Base-by-base conservation (phyloP, 2,329 filamentous ascomycete species). In the Periconia sp. region DNA sequence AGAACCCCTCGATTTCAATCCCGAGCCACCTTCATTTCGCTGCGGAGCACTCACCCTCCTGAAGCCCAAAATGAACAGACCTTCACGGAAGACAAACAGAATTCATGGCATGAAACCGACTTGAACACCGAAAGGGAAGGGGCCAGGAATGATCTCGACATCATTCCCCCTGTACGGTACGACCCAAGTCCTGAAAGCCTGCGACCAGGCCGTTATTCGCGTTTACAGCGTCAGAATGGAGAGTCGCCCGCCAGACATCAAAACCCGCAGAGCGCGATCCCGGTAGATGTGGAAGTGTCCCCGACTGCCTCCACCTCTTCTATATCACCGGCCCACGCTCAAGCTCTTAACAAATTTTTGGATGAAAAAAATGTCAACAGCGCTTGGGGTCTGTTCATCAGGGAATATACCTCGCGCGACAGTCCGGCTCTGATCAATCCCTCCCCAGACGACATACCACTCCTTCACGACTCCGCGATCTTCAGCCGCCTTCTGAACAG, bases 1-100 rank as follows among this genome's bases (percentile, higher is more conserved):
- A 59, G 49, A 37, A 53, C 45, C 23, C 56, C 56, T 18, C 70
- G 68, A 67, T 70, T 66, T 65, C 69, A 69, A 45, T 51, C 65
- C 31, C 57, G 60, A 56, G 66, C 69, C 49, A 67, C 68, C 11
- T 69, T 74, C 51, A 53, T 70, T 41, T 72, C 70, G 44, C 54
- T 73, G 31, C 58, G 58, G 30, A 53, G 46, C 9, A 37, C 45
- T 23, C 52, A 54, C 27, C 55, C 50, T 40, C 17, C 54, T 42
- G 51, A 57, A 46, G 17, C 43, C 14, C 10, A 57, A 35, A 49
- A 60, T 11, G 50, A 59, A 43, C 46, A 57, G 31, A 18, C 50
- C 6, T 8, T 8, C 23, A 27, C 23, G 23, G 2, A 45, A 49
- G 17, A 49, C 18, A 50, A 59, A 33, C 37, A 44, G 40, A 53